Evolutionary conservation across 2,329 filamentous ascomycete species (phyloP), one percentile per base, ranked within the genome.

Genomic region (Aspergillus felis): DNA sequence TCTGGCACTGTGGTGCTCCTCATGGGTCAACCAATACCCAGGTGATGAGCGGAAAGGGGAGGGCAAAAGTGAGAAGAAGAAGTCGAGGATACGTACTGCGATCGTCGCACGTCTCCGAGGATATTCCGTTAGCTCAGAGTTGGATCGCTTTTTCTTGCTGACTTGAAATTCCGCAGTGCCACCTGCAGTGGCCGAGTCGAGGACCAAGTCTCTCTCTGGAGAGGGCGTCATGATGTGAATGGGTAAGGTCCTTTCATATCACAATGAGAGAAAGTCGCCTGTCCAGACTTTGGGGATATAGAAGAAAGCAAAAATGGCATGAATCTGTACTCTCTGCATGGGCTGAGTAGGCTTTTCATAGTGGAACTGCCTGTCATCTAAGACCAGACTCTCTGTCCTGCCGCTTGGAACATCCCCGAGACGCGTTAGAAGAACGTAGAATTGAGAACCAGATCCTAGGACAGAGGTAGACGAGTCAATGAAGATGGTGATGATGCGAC

Each of bases 1-100:
- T 89, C 70, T 92, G 89, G 73, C 89, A 92, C 88, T 91, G 55
- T 54, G 48, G 66, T 24, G 12, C 38, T 20, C 38, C 28, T 52
- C 51, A 54, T 42, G 38, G 42, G 28, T 57, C 35, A 46, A 48
- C 42, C 42, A 46, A 47, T 14, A 59, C 41, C 35, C 20, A 35
- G 66, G 57, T 53, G n/a, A 46, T 49, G 51, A 9, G 12, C 22
- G 20, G 49, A 44, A 54, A n/a, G 51, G 41, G 50, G 60, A 46
- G 24, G 50, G 57, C 24, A 29, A 7, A 35, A 54, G 20, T 25
- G 20, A 38, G 28, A 17, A 51, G 20, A 58, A 32, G 38, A 46
- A 42, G 61, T 47, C 17, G 9, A 22, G 29, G 41, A 58, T 38
- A 52, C 70, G 54, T 66, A 72, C 70, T 32, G 70, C 70, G 58